phyloP scores from a whole-genome alignment of 768 basidiomycete genomes.

The Tylopilus intermedius region DNA sequence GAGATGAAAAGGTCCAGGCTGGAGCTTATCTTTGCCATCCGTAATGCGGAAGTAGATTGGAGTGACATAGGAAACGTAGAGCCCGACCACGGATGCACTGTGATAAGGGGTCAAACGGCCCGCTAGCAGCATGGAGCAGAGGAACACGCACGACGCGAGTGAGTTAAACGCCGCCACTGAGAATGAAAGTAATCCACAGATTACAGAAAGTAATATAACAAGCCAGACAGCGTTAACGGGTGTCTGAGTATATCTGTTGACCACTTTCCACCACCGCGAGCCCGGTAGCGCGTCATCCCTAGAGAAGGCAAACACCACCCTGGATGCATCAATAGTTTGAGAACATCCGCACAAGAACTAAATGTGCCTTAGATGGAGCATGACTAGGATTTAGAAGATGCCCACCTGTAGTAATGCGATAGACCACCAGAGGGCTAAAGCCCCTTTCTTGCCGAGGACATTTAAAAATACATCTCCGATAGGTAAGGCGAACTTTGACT shows the following conservation, averaged over 20 bases:
- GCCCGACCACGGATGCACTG: slow-evolving; percentile 31
- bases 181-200: slow-evolving; percentile 32
- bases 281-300: slow-evolving; percentile 37
- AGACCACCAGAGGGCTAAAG: slow-evolving; percentile 41
- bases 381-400: not conserved
- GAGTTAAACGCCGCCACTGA: slow-evolving; percentile 32
- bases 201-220: slow-evolving; percentile 29
- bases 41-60: slow-evolving; percentile 36
- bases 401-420: slow-evolving; percentile 39
- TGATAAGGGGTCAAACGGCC: not conserved
- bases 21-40: slow-evolving; percentile 28
- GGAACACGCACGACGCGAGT: slow-evolving; percentile 29
- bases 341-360: slow-evolving; percentile 42
- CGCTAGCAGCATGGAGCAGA: not conserved
- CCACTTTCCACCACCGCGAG: slow-evolving; percentile 32
- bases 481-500: slow-evolving; percentile 32
- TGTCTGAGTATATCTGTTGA: slow-evolving; percentile 28
- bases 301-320: slow-evolving; percentile 43
- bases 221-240: slow-evolving; percentile 42
- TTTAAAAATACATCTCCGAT: slow-evolving; percentile 40
- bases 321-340: slow-evolving; percentile 43
- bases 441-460: slow-evolving; percentile 37
- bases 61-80: slow-evolving; percentile 37
- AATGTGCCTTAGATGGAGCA: not conserved
- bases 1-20: slow-evolving; percentile 34